Evolutionary conservation across 2,329 filamentous ascomycete genomes (phyloP), one percentile per base, ranked within the genome.

Genomic region (Aspergillus thermomutatus): DNA sequence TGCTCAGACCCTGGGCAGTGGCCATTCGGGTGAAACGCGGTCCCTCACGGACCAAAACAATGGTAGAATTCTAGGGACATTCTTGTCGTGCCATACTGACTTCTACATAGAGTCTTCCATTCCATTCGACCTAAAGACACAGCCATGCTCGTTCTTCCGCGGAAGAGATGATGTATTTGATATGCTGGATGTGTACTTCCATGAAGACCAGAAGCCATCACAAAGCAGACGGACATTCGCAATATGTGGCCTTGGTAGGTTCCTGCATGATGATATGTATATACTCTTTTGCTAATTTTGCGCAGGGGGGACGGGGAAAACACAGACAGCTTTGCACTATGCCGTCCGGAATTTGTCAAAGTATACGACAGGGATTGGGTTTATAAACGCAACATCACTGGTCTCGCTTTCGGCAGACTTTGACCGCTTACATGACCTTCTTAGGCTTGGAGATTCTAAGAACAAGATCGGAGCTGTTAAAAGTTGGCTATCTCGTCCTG

Each of bases 271-370:
- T 25, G 37, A 41, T 31, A 26, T 37, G 23, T 43, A 27, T 27
- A 27, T 27, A 37, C 37, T 54, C 31, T 23, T 23, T 54, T 40
- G 40, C 53, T 54, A 49, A 54, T 45, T 50, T 23, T 27, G 31
- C 43, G 47, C 37, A 54, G 53, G 53, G 28, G 53, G 53, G 25
- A 26, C 53, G n/a, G 53, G 53, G 43, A 54, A 54, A 41, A 54
- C 53, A 54, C 47, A 54, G 26, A 54, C 23, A 41, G 53, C 53
- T 41, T 54, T 54, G 31, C 34, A 54, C 26, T 54, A 54, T 50
- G 28, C 34, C 25, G 26, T 54, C 21, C 46, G 28, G 23, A 54
- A 54, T 31, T 14, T 40, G 21, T 26, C 47, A 17, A 54, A 50
- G 28, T 54, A 54, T 50, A 43, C 46, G 31, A 28, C 31, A 41